A percentile compares a stretch with the other conserved stretches of the same genome.
Conservation (phyloP, 495 filamentous ascomycete genomes). For the Tuber melanosporum region DNA sequence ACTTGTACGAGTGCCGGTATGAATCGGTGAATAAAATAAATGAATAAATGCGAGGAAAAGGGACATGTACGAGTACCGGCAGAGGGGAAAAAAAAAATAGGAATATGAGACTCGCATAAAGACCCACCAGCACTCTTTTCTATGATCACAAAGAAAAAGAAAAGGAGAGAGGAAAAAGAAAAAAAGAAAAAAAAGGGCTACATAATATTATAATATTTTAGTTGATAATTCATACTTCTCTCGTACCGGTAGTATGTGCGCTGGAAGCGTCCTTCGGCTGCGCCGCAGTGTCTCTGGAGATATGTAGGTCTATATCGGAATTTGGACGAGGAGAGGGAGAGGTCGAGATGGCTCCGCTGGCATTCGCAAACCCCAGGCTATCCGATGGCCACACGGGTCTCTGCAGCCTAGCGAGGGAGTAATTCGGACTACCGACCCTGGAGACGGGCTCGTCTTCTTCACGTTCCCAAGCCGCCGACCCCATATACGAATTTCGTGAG, state of each 20-base stretch:
- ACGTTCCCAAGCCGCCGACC: constrained; percentile 3
- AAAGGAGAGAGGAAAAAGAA: background rate
- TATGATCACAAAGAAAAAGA: background rate
- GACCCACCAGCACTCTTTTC: background rate
- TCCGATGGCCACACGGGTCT: background rate
- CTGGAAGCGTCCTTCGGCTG: background rate
- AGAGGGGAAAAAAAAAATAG: background rate
- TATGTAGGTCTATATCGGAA: background rate
- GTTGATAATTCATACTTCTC: background rate
- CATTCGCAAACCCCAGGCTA: background rate
- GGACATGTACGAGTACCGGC: background rate
- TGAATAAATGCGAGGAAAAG: background rate
- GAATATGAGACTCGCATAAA: background rate
- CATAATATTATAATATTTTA: background rate
- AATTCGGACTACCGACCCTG: background rate
- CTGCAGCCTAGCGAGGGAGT: background rate
- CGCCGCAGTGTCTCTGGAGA: background rate
- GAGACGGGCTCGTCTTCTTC: background rate
- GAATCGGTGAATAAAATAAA: background rate
- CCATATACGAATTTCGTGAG: constrained; percentile 21
- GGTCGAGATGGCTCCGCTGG: background rate
- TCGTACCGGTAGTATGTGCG: background rate
- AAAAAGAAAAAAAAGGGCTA: background rate
- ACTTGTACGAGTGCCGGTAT: too few species aligned
- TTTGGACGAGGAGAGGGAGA: background rate